Conservation (phyloP, 2,329 filamentous ascomycete species). For the Aspergillus novoparasiticus region DNA sequence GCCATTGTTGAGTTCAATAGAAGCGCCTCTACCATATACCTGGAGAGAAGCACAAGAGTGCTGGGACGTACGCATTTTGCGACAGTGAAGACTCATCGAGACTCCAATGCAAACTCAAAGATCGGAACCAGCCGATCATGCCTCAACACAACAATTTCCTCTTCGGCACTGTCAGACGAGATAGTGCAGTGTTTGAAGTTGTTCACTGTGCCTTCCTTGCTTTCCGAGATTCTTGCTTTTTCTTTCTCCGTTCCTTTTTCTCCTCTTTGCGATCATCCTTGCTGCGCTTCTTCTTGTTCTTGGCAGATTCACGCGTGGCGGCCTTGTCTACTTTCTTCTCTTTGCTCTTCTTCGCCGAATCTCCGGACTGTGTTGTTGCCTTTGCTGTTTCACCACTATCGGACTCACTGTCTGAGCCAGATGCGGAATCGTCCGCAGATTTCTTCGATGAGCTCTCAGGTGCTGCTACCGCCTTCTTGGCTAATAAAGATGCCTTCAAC, state of each 20-base stretch:
- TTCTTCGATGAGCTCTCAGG: constrained; percentile 21
- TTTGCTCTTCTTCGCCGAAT: constrained; percentile 11
- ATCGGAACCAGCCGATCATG: constrained; percentile 10
- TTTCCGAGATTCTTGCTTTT: constrained; percentile 46
- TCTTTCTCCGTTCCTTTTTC: constrained; percentile 33
- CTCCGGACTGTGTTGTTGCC: neutral
- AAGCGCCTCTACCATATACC: neutral
- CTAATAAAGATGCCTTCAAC: constrained; percentile 48
- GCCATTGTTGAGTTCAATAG: neutral
- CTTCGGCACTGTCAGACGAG: neutral
- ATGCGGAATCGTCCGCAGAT: constrained; percentile 22
- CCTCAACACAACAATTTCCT: neutral
- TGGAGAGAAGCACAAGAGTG: neutral
- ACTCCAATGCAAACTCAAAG: neutral
- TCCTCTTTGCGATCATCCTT: constrained; percentile 30
- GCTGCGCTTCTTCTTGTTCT: constrained; percentile 31
- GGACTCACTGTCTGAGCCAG: constrained; percentile 18
- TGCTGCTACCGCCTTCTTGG: constrained; percentile 39
- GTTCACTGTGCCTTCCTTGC: constrained; percentile 27
- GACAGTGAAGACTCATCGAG: neutral
- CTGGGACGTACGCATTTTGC: neutral
- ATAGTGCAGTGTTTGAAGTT: neutral
- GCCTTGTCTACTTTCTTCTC: constrained; percentile 26
- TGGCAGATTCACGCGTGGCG: constrained; percentile 24
- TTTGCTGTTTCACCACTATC: constrained; percentile 12